Evolutionary conservation across 805 yeast genomes (phyloP).

Genomic region (Starmerella asiatica): DNA sequence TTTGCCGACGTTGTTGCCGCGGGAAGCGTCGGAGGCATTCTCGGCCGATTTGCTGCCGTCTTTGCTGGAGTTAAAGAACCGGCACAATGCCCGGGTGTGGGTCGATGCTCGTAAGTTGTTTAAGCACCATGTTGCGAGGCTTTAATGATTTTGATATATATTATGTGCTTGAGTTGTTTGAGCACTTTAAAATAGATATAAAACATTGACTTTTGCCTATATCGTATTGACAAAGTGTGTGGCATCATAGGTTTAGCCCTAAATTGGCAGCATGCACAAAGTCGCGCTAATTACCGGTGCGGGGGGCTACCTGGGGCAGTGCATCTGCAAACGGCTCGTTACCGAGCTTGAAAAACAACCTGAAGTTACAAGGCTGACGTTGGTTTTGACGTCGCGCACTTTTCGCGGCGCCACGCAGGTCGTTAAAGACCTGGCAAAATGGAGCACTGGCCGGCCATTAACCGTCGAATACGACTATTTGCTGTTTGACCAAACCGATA

Average conservation of each 20-base stretch:
- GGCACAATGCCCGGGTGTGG: conserved; percentile 84
- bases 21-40: conserved; percentile 92
- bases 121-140: conserved; percentile 70
- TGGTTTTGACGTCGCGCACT: conserved; percentile 81
- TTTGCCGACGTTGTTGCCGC: conserved; percentile 85
- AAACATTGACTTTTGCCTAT: neutral
- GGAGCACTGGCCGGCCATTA: conserved; percentile 27
- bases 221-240: neutral
- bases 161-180: too few relatives aligned
- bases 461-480: conserved; percentile 73
- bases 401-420: conserved; percentile 71
- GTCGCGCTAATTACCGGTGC: conserved; percentile 33
- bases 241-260: too few relatives aligned
- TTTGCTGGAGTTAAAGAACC: conserved; percentile 66
- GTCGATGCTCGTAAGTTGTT: conserved; percentile 70
- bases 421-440: conserved; percentile 38
- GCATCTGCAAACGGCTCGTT: conserved; percentile 68
- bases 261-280: conserved; percentile 5
- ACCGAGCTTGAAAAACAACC: conserved; percentile 35
- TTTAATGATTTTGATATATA: too few relatives aligned
- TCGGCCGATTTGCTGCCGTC: conserved; percentile 81
- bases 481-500: conserved; percentile 75
- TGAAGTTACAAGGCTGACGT: conserved; percentile 44
- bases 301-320: conserved; percentile 59
- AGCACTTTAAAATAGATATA: neutral